Conservation (phyloP, 495 filamentous ascomycete genomes). For the Haplographium delicatum region DNA sequence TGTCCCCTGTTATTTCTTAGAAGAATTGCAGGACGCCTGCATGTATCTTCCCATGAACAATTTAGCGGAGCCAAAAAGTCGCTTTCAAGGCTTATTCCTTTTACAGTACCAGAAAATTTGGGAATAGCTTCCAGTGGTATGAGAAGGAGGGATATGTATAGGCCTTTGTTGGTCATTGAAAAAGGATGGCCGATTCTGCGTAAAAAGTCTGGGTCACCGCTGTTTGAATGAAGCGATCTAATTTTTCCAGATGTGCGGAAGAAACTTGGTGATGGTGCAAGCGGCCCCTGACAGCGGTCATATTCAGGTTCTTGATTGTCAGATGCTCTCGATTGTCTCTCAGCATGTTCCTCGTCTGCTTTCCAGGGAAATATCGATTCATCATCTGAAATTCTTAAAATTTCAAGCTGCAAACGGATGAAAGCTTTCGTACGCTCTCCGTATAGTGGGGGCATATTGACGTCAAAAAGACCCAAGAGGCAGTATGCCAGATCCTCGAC, state of each 20-base stretch:
- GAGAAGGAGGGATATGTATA: not conserved
- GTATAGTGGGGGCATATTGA: constrained; percentile 31
- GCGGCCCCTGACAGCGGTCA: not conserved
- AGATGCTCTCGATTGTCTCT: no score
- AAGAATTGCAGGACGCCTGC: not conserved
- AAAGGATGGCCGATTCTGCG: not conserved
- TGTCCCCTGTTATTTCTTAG: not conserved
- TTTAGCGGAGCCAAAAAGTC: not conserved
- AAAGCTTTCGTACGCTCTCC: constrained; percentile 29
- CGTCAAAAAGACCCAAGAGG: constrained; percentile 25
- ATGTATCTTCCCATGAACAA: not conserved
- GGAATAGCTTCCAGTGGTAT: no score
- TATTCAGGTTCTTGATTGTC: not conserved
- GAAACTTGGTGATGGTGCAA: not conserved
- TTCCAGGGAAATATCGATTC: constrained; percentile 27
- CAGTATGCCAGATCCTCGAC: constrained; percentile 27
- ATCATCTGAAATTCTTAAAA: constrained; percentile 25
- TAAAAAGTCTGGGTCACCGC: not conserved
- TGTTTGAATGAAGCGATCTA: not conserved
- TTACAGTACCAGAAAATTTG: no score
- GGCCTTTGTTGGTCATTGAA: not conserved
- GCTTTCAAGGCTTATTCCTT: not conserved
- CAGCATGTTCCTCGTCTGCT: not conserved
- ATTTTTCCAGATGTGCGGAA: not conserved
- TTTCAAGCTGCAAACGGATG: constrained; percentile 27